Evolutionary conservation across 1,284 basidiomycete genomes (phyloP).

Genomic region (Heterobasidion parviporum): DNA sequence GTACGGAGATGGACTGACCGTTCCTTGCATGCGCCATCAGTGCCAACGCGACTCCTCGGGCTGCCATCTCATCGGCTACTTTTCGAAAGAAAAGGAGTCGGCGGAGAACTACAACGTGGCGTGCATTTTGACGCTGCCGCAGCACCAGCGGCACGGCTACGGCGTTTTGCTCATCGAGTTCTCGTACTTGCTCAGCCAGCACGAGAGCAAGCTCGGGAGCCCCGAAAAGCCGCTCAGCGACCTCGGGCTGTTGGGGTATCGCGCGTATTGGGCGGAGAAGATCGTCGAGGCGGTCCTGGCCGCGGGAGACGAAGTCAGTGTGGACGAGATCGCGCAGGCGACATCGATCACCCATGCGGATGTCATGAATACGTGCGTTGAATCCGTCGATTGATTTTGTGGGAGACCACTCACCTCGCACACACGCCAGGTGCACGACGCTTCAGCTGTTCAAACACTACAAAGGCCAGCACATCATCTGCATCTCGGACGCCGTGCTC

Average conservation of each 20-base stretch:
- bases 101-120: conserved; percentile 99
- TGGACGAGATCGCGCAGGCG: conserved; percentile 96
- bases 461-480: conserved; percentile 93
- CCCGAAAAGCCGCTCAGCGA: conserved; percentile 98
- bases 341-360: conserved; percentile 97
- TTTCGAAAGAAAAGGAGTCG: conserved; percentile 98
- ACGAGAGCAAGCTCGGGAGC: conserved; percentile 91
- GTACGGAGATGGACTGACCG: background rate
- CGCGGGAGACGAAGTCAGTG: conserved; percentile 73
- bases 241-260: conserved; percentile 87
- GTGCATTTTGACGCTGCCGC: conserved; percentile 96
- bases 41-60: conserved; percentile 84
- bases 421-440: conserved; percentile 69
- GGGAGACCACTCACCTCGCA: background rate
- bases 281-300: conserved; percentile 88
- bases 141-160: conserved; percentile 94
- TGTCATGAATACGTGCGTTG: conserved; percentile 92
- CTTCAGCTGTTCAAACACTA: conserved; percentile 95
- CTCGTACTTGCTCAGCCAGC: conserved; percentile 96
- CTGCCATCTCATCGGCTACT: conserved; percentile 95
- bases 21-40: conserved; percentile 28
- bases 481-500: conserved; percentile 84
- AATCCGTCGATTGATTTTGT: conserved; percentile 5
- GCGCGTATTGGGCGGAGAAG: conserved; percentile 96
- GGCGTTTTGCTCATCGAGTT: conserved; percentile 97